Base-by-base conservation (phyloP, 2,329 filamentous ascomycete genomes). In the Aspergillus calidoustus region DNA sequence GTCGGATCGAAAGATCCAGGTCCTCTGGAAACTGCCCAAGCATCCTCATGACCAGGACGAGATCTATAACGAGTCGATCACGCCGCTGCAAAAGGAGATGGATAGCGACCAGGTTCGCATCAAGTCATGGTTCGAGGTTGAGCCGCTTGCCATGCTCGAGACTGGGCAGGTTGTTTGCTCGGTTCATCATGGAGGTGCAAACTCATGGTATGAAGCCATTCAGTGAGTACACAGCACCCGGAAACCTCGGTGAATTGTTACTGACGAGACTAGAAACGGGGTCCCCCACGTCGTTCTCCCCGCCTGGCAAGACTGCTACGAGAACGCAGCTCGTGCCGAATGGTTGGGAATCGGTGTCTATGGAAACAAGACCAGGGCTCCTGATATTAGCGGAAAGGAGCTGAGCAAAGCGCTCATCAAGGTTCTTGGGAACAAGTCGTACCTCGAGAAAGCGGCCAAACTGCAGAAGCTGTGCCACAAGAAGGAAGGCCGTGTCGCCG, bases 181-280 rank as follows among this genome's bases (percentile, higher is more conserved):
- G 0, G 70, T 82, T 0, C 76, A 81, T 54, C 81, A 83, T 57
- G 81, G 81, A 0, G 81, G 81, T 1, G 79, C 81, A 0, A 82
- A 79, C 60, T 82, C 79, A 0, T 82, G 75, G 65, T 75, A 80
- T 31, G 81, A 83, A 65, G 76, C 78, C 1, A 67, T 81, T 34
- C 69, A 69, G 79, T 80, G 67, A 66, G 74, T 72, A 3, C 1
- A 19, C 34, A 30, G 8, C 13, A 28, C 28, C 23, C 5, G 7
- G 3, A 28, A 28, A 19, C 9, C 3, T 53, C 49, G 0, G 1
- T 8, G 15, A 1, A 25, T n/a, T n/a, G 17, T n/a, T 13, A 30
- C 44, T 58, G 30, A 63, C 51, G 7, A 9, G 3, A 11, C 7
- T 38, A 79, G 80, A 8, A 71, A 75, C 9, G 79, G 81, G 2